Evolutionary conservation across 768 basidiomycete genomes (phyloP), one percentile per base, ranked within the genome.

Genomic region (Pholiota molesta): DNA sequence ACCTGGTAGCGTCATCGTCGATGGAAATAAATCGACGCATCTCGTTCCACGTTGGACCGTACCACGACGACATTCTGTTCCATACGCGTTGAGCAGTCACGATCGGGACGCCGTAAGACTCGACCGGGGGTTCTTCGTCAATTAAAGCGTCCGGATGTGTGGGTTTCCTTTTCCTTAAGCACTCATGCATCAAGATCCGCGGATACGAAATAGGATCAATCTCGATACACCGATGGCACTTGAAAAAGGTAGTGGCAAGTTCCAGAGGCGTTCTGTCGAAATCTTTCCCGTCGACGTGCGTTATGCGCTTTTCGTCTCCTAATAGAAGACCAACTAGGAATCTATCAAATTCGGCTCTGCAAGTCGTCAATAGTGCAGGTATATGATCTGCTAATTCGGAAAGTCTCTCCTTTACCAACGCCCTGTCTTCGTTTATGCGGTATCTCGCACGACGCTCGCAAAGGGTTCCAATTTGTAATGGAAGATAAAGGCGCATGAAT

Each of bases 231-330:
- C 61, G 71, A 16, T 59, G 52, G 60, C 77, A 78, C 16, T 71
- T 68, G 63, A 78, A 78, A 52, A 75, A 74, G 7, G 69, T 70
- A 2, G 71, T 69, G 14, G 76, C 75, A 33, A 75, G 72, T 2
- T 71, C 57, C 16, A 76, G 62, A 11, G 53, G 52, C 13, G 40
- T 44, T 13, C 49, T 57, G 40, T 52, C 23, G 39, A 45, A 14
- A 7, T 19, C 52, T 52, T 47, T 9, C 9, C 31, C 52, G 33
- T 49, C 44, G 11, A 23, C 62, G 42, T 9, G 8, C 8, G 13
- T 17, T 1, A 23, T 5, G 17, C 40, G 17, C 26, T 51, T 58
- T 9, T 40, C 44, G 9, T 33, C 57, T 13, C 42, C 28, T 13
- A 65, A 57, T 2, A 75, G 54, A 3, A 74, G 59, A 29, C 45